Base-by-base conservation (phyloP, 163 green algal species). In the Chloromonas sp. region DNA sequence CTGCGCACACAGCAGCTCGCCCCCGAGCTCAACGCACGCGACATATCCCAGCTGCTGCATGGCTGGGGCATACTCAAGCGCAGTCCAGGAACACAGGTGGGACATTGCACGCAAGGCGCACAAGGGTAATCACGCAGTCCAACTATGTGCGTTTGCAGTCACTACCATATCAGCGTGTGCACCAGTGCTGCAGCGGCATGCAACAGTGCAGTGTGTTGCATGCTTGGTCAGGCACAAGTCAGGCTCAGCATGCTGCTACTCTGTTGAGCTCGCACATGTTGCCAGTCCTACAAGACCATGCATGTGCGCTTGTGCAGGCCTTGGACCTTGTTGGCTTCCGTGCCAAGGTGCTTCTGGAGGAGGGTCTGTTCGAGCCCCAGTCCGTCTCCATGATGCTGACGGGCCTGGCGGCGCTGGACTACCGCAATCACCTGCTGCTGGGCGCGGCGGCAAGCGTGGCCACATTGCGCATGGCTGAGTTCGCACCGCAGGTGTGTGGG, bases 21-120 rank as follows among this genome's bases (percentile, higher is more conserved):
- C 3, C 61, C 66, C 13, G 59, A 15, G 14, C 83, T 87, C 71
- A 83, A 81, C 81, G 81, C 85, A 0, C 74, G 85, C 11, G 85
- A 87, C 85, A 83, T 87, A 0, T 58, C 81, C 61, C 84, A 82
- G 1, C 58, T 87, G 58, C 61, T 87, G 61, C 71, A 79, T 14
- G 71, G 71, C 2, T 79, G 14, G 13, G 11, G 13, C 71, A 79
- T 14, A 3, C 71, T 79, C 66, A 74, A 74, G 66, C 66, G 66
- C 66, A 36, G 36, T 36, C 36, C 36, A 36, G 36, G 36, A 36
- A 36, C 36, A 36, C 36, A 74, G 66, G 66, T 74, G 66, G 11
- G 66, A 11, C 66, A 5, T 74, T 74, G 5, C 5, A 74, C 66
- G 66, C 66, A 36, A 36, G 36, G 36, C 36, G 36, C 36, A 36